These are phyloP conservation scores for Acacia crassicarpa DNA, from an alignment of 306 rosid genomes.

Conservation along the genomic window DNA sequence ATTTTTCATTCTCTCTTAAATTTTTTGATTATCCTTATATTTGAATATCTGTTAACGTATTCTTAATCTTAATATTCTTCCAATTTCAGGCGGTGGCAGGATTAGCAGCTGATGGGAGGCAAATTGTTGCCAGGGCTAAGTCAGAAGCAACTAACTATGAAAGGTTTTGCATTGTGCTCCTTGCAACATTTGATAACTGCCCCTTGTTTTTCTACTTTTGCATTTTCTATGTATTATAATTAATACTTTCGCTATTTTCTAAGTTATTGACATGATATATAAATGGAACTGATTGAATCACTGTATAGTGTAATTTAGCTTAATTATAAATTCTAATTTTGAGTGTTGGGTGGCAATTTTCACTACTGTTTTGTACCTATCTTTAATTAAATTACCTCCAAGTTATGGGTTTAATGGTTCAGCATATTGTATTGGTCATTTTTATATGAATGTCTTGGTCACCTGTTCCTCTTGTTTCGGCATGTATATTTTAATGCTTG, in stretches of 20 bases:
- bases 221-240: background rate
- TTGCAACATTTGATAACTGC: slow-evolving; percentile 22
- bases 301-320: slow-evolving; percentile 6
- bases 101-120: slow-evolving; percentile 61
- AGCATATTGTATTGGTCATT: background rate
- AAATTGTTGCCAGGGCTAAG: slow-evolving; percentile 59
- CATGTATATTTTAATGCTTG: background rate
- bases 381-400: background rate
- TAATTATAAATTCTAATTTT: background rate
- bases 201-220: background rate
- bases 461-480: background rate
- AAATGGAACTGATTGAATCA: background rate
- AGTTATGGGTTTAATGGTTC: background rate
- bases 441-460: background rate
- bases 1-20: background rate
- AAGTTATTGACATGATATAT: background rate
- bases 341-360: background rate
- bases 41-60: slow-evolving; percentile 5
- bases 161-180: slow-evolving; percentile 52
- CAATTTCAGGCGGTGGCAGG: slow-evolving; percentile 77
- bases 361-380: background rate
- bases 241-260: background rate
- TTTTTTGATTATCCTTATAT: background rate
- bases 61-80: slow-evolving; percentile 18
- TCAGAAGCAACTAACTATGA: slow-evolving; percentile 89